Percentiles rank a stretch among this genome's conserved stretches.
These are phyloP conservation scores for Caryopteris hybrid DNA, from an alignment of 305 asterid species.

Conservation along the genomic window DNA sequence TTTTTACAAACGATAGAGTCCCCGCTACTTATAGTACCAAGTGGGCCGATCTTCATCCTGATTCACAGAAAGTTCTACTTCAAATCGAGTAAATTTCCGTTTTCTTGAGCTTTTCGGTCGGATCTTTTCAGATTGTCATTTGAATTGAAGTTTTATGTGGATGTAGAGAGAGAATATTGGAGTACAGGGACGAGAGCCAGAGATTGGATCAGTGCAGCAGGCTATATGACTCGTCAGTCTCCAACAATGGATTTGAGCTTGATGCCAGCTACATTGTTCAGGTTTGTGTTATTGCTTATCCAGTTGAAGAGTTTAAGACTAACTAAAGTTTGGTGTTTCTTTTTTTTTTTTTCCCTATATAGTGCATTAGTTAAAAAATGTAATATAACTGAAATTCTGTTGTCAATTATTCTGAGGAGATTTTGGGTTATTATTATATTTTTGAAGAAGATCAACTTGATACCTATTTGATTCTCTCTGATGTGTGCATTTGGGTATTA, in stretches of 20 bases:
- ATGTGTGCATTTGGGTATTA: background rate
- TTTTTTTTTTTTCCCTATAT: background rate
- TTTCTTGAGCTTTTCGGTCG: background rate
- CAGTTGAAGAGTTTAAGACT: background rate
- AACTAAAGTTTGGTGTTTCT: background rate
- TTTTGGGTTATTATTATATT: background rate
- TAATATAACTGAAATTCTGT: background rate
- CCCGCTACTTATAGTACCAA: constrained; percentile 90
- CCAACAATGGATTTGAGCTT: constrained; percentile 77
- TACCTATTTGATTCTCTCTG: background rate
- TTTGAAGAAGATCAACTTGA: constrained; percentile 3
- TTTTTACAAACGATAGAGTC: constrained; percentile 73
- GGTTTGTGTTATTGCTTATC: constrained; percentile 33
- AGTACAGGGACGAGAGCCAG: constrained; percentile 85
- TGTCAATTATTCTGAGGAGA: background rate
- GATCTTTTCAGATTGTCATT: background rate
- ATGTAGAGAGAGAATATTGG: constrained; percentile 79
- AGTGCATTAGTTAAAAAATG: background rate
- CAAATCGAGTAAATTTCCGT: constrained; percentile 68
- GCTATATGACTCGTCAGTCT: constrained; percentile 78
- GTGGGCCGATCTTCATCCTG: constrained; percentile 97
- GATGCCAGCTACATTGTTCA: constrained; percentile 82
- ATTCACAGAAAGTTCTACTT: constrained; percentile 78
- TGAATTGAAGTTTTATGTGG: constrained; percentile 20
- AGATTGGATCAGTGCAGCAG: constrained; percentile 82